A percentile compares a stretch with the other conserved stretches of the same genome.
Evolutionary conservation across 257 asterid genomes (phyloP).

Genomic region (Solanum sitiens): DNA sequence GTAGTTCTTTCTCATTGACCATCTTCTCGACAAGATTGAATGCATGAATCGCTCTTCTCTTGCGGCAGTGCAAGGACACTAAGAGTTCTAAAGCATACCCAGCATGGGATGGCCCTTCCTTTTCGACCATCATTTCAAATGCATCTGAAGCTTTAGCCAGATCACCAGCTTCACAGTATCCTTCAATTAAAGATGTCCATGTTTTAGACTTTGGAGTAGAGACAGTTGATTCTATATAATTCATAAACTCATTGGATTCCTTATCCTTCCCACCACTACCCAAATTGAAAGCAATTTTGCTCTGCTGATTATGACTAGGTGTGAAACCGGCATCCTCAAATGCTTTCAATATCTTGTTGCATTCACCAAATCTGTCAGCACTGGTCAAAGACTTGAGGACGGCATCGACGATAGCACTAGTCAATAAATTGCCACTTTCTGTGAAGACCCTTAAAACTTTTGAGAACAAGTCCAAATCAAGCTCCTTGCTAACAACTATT

Average conservation of each 20-base stretch:
- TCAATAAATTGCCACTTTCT: slow-evolving; percentile 44
- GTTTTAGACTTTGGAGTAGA: slow-evolving; percentile 11
- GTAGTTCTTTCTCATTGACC: slow-evolving; percentile 37
- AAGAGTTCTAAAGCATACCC: slow-evolving; percentile 39
- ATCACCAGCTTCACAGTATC: slow-evolving; percentile 46
- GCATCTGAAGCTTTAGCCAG: slow-evolving; percentile 44
- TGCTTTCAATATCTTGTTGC: slow-evolving; percentile 41
- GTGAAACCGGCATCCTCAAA: slow-evolving; percentile 48
- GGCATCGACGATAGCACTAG: slow-evolving; percentile 38
- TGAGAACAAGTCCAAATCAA: slow-evolving; percentile 50
- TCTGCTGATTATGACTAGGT: slow-evolving; percentile 24
- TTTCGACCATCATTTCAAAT: slow-evolving; percentile 39
- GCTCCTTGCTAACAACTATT: slow-evolving; percentile 53
- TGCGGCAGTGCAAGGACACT: slow-evolving; percentile 38
- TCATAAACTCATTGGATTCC: slow-evolving; percentile 36
- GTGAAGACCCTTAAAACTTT: slow-evolving; percentile 46
- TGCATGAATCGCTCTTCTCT: slow-evolving; percentile 41
- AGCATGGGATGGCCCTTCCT: slow-evolving; percentile 30
- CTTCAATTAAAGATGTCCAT: slow-evolving; percentile 60
- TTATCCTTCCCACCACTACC: slow-evolving; percentile 28
- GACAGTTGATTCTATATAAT: slow-evolving; percentile 13
- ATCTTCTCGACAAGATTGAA: slow-evolving; percentile 39
- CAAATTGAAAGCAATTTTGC: slow-evolving; percentile 52
- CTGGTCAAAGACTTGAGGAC: slow-evolving; percentile 65
- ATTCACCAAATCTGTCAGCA: slow-evolving; percentile 57